Conservation (phyloP, 805 yeast genomes). For the Lipomyces japonicus region DNA sequence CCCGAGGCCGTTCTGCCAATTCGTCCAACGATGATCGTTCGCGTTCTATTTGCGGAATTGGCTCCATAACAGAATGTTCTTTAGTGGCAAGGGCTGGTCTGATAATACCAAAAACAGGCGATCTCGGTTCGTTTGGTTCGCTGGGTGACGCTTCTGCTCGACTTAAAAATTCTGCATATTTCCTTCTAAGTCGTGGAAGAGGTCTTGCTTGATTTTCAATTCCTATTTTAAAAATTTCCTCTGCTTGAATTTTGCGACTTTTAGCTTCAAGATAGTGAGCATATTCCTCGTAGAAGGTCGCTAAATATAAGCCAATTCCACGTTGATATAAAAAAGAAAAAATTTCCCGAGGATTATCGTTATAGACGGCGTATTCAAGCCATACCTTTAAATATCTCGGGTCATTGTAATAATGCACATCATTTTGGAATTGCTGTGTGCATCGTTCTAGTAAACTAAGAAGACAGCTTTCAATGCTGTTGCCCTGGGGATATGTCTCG, state of each 20-base stretch:
- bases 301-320: constrained; percentile 62
- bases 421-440: constrained; percentile 63
- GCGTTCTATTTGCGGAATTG: constrained; percentile 2
- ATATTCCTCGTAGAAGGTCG: constrained; percentile 75
- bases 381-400: constrained; percentile 75
- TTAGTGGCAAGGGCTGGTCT: constrained; percentile 42
- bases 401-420: constrained; percentile 69
- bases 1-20: constrained; percentile 10
- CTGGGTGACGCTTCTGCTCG: constrained; percentile 38
- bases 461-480: constrained; percentile 60
- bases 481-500: constrained; percentile 56
- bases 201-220: constrained; percentile 66
- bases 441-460: constrained; percentile 65
- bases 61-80: constrained; percentile 8
- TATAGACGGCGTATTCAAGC: constrained; percentile 68
- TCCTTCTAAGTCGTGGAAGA: constrained; percentile 42
- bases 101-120: constrained; percentile 38
- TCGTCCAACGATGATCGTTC: constrained; percentile 3
- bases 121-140: constrained; percentile 35
- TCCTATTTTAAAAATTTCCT: constrained; percentile 56
- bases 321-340: constrained; percentile 68
- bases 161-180: constrained; percentile 45
- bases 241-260: constrained; percentile 52
- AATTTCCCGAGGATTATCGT: constrained; percentile 66
- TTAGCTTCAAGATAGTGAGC: constrained; percentile 57